These are phyloP conservation scores for Pythium grandisporangium DNA, from an alignment of 352 stramenopile species.

Conservation along the genomic window DNA sequence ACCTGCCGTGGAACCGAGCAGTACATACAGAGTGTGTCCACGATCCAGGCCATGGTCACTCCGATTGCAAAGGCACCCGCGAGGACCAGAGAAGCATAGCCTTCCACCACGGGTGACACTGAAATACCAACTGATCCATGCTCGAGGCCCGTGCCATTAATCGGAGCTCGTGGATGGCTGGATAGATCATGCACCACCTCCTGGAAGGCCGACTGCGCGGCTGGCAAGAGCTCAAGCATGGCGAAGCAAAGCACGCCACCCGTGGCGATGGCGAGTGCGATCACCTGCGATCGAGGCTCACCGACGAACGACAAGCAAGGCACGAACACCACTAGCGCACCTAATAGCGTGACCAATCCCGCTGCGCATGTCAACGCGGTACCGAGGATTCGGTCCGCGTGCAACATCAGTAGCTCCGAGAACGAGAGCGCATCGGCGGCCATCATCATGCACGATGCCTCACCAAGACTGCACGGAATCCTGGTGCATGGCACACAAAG, in stretches of 20 bases:
- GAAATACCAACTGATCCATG: neutral
- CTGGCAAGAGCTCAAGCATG: conserved; percentile 11
- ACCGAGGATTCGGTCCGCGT: conserved; percentile 8
- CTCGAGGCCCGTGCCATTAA: neutral
- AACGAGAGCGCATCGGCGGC: too few relatives aligned
- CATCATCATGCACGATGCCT: too few relatives aligned
- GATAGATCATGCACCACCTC: neutral
- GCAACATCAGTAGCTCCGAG: neutral
- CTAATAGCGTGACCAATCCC: conserved; percentile 8
- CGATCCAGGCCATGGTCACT: conserved; percentile 8
- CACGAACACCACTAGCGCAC: conserved; percentile 16
- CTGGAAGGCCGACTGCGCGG: conserved; percentile 6
- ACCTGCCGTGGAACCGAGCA: conserved; percentile 2
- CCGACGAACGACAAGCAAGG: conserved; percentile 11
- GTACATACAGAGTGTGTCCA: conserved; percentile 12
- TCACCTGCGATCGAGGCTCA: conserved; percentile 8
- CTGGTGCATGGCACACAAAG: too few relatives aligned
- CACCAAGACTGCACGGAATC: too few relatives aligned
- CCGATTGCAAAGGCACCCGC: conserved; percentile 8
- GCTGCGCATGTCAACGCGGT: conserved; percentile 12
- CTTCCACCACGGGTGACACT: neutral
- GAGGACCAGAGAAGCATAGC: conserved; percentile 10
- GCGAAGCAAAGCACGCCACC: conserved; percentile 15
- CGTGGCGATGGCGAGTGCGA: conserved; percentile 12
- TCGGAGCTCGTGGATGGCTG: too few relatives aligned